Evolutionary conservation across 1,139 yeast genomes (phyloP).

Genomic region (Debaryomycetaceae sp.): DNA sequence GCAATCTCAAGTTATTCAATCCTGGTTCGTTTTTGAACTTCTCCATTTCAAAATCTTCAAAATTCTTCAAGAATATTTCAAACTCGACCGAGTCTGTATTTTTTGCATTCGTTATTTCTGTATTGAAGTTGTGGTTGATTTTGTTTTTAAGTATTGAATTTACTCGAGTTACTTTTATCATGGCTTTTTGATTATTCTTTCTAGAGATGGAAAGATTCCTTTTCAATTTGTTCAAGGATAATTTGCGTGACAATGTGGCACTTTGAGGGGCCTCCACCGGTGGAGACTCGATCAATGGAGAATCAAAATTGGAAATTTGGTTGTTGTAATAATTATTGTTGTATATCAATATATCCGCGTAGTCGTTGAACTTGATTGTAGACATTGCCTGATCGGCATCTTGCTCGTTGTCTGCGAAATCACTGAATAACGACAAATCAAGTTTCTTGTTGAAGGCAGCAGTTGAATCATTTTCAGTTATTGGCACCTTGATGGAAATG

Average conservation of each 20-base stretch:
- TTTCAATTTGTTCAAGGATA: constrained; percentile 4
- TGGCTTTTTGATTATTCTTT: not conserved
- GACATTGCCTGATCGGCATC: not conserved
- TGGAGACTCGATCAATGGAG: not conserved
- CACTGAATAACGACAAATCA: not conserved
- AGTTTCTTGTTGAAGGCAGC: not conserved
- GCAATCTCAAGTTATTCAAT: constrained; percentile 13
- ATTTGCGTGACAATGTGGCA: constrained; percentile 2
- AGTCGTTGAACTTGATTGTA: constrained; percentile 12
- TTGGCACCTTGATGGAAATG: constrained; percentile 7
- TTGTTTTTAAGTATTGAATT: constrained; percentile 21
- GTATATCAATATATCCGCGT: constrained; percentile 14
- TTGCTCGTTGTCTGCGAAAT: not conserved
- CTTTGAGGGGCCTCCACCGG: not conserved
- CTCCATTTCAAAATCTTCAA: constrained; percentile 17
- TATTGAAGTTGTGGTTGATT: constrained; percentile 17
- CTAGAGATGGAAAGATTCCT: constrained; percentile 3
- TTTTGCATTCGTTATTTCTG: constrained; percentile 14
- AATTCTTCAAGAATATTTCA: constrained; percentile 16
- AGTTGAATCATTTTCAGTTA: constrained; percentile 3
- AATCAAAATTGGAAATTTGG: not conserved
- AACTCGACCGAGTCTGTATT: constrained; percentile 15
- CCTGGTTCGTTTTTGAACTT: constrained; percentile 14
- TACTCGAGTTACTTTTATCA: not conserved
- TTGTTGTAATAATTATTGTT: constrained; percentile 4